Base-by-base conservation (phyloP, 495 filamentous ascomycete species). In the Tuber aestivum region DNA sequence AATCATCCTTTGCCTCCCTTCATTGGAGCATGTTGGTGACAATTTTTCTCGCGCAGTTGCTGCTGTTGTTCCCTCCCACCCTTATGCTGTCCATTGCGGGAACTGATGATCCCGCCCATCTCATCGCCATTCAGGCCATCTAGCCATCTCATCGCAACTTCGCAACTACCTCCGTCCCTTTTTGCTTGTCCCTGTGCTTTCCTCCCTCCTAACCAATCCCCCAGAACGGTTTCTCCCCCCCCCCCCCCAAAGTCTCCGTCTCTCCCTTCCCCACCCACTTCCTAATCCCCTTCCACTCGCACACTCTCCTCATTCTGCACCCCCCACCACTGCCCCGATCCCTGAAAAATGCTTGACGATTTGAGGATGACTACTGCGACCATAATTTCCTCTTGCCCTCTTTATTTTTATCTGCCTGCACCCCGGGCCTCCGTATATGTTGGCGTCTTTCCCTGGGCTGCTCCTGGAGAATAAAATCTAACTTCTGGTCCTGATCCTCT, bases 321-420 rank as follows among this genome's bases (percentile, higher is more conserved):
- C 75, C 75, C 76, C 75, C 37, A 76, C 61, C 69, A 74, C 50
- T 70, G 65, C 65, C 56, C 74, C 71, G 72, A 77, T 78, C 75
- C 76, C 75, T 70, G 78, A 73, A 79, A 56, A 79, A 79, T 77
- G 77, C 77, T 79, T 78, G 77, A 73, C 71, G 74, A 76, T 75
- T 78, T 69, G 77, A 75, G 75, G 70, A 50, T 77, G 76, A 77
- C 70, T 78, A 76, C 76, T 75, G 44, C 56, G 72, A 78, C 56
- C 69, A 72, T 79, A 69, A 78, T 79, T 79, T 79, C 69, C 71
- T 79, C 72, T 75, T 73, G 72, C 42, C 70, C 69, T 78, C 76
- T 76, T 74, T 78, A 74, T 78, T 79, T 70, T 70, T 44, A 61
- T 79, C 72, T 48, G 42, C 45, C 73, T 75, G 45, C 72, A 74